Evolutionary conservation across 2,329 filamentous ascomycete species (phyloP).

Genomic region (Teratosphaeria pseudoeucalypti): DNA sequence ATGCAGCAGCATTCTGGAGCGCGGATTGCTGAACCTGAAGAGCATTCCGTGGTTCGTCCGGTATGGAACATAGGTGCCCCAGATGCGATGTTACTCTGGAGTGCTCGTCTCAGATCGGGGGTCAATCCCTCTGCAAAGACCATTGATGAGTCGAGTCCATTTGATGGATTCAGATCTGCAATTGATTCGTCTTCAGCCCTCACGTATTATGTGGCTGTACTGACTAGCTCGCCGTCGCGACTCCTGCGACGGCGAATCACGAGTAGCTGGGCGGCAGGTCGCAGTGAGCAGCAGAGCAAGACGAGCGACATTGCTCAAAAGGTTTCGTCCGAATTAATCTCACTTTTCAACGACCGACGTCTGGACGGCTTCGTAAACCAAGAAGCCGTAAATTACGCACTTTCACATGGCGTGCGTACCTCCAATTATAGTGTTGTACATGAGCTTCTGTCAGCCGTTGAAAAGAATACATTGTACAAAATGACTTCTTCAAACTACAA

Average conservation of each 20-base stretch:
- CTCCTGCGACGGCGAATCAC: not conserved
- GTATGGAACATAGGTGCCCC: not conserved
- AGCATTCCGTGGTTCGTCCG: not conserved
- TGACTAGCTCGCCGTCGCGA: slow-evolving; percentile 1
- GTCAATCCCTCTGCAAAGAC: not conserved
- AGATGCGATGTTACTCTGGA: not conserved
- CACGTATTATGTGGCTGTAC: slow-evolving; percentile 1
- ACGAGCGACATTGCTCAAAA: not conserved
- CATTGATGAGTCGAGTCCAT: not conserved
- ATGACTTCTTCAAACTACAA: slow-evolving; percentile 13
- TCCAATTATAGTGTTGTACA: slow-evolving; percentile 10
- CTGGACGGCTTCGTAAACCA: slow-evolving; percentile 6
- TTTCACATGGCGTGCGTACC: slow-evolving; percentile 14
- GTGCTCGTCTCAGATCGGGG: not conserved
- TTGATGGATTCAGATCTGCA: not conserved
- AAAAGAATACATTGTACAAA: slow-evolving; percentile 6
- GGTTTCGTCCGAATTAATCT: slow-evolving; percentile 1
- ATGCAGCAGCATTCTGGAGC: not conserved
- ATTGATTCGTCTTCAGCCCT: not conserved
- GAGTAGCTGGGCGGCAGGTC: not conserved
- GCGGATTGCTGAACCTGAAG: not conserved
- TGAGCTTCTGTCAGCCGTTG: slow-evolving; percentile 9
- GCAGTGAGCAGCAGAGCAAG: not conserved
- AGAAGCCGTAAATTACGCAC: slow-evolving; percentile 9
- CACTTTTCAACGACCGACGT: not conserved